A percentile compares a stretch with the other conserved stretches of the same genome.
These are phyloP conservation scores for Talaromyces wortmannii DNA, from an alignment of 495 filamentous ascomycete species.

Conservation along the genomic window DNA sequence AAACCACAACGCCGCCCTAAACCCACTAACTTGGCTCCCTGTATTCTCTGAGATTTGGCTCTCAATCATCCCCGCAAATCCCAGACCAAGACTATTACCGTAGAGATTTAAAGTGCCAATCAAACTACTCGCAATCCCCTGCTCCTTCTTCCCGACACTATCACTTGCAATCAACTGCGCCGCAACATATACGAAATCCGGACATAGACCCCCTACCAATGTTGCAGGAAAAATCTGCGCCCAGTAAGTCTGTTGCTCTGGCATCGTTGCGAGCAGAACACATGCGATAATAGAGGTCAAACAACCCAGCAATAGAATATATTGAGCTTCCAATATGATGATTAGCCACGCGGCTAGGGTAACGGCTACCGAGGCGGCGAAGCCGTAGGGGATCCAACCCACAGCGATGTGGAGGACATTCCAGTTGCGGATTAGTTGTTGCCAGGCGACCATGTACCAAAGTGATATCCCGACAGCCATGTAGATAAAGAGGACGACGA, in stretches of 20 bases:
- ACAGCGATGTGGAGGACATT: constrained; percentile 34
- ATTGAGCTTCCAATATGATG: constrained; percentile 39
- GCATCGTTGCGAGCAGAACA: constrained; percentile 40
- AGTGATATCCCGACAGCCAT: constrained; percentile 43
- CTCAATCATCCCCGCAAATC: constrained; percentile 46
- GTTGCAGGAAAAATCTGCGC: constrained; percentile 42
- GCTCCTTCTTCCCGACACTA: constrained; percentile 36
- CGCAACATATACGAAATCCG: constrained; percentile 44
- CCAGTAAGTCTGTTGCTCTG: constrained; percentile 43
- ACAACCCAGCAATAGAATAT: constrained; percentile 41
- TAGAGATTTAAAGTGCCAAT: constrained; percentile 42
- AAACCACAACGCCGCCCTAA: constrained; percentile 36
- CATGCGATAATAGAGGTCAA: constrained; percentile 27
- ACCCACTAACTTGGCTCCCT: constrained; percentile 19
- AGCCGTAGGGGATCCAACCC: constrained; percentile 34
- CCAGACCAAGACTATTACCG: constrained; percentile 39
- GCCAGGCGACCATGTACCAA: constrained; percentile 42
- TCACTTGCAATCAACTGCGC: constrained; percentile 51
- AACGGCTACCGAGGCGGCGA: constrained; percentile 28
- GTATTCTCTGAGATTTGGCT: constrained; percentile 14
- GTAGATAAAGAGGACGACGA: constrained; percentile 42
- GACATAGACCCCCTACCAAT: constrained; percentile 36
- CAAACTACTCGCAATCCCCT: constrained; percentile 42
- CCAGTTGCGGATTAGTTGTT: constrained; percentile 38
- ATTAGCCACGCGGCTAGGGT: constrained; percentile 43